phyloP scores from a whole-genome alignment of 306 rosid species.

The Argentina anserina region DNA sequence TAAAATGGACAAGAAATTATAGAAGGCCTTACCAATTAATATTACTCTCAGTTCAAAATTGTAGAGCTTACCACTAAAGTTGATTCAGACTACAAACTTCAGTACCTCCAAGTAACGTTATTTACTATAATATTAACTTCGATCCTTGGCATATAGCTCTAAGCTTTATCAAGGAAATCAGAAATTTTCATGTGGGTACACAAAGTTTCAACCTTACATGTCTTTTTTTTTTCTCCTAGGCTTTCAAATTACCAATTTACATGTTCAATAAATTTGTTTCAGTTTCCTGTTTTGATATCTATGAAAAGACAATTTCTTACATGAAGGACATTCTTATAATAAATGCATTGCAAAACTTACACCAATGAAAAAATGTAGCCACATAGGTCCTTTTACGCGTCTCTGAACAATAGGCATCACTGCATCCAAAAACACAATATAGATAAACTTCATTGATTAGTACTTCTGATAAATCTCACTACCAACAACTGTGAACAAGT shows the following conservation, averaged over 20 bases:
- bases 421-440: slow-evolving; percentile 34
- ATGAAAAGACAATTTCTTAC: neutral
- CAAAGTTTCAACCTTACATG: neutral
- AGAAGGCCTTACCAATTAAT: neutral
- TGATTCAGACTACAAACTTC: neutral
- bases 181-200: neutral
- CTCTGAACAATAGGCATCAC: slow-evolving; percentile 81
- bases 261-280: neutral
- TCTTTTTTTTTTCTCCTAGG: neutral
- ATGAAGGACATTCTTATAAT: neutral
- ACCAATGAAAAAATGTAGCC: slow-evolving; percentile 87
- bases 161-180: neutral
- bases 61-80: neutral
- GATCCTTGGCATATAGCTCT: neutral
- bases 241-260: neutral
- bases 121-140: neutral
- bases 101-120: neutral
- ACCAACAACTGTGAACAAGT: neutral
- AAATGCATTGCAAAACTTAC: slow-evolving; percentile 49
- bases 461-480: neutral
- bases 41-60: neutral
- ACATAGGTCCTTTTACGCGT: slow-evolving; percentile 80
- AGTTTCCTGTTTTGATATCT: neutral
- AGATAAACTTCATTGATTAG: neutral
- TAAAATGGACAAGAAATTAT: neutral